A percentile compares a stretch with the other conserved stretches of the same genome.
Conservation (phyloP, 192 early-diverging fungal genomes). For the Paraglomus brasilianum region DNA sequence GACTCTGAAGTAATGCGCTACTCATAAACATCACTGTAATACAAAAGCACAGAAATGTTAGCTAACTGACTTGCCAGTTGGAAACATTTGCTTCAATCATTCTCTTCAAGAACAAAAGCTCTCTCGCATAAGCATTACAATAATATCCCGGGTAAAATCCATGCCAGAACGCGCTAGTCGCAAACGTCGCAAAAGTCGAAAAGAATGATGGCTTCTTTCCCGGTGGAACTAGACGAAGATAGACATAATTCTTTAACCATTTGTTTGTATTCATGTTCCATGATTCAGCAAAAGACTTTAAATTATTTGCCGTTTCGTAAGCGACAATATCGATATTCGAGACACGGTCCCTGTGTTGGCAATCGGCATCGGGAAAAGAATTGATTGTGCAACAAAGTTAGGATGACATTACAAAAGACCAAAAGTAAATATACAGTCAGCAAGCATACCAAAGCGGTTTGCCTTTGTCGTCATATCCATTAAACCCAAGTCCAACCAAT, state of each 20-base stretch:
- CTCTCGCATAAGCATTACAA: constrained; percentile 36
- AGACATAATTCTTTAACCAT: constrained; percentile 89
- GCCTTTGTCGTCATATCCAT: constrained; percentile 61
- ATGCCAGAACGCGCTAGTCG: constrained; percentile 91
- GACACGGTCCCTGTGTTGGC: constrained; percentile 47
- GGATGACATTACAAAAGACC: neutral
- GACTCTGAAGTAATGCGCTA: constrained; percentile 57
- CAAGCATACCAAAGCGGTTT: constrained; percentile 58
- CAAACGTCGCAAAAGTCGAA: constrained; percentile 77
- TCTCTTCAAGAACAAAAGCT: constrained; percentile 32
- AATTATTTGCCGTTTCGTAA: constrained; percentile 76
- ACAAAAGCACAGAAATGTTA: constrained; percentile 17
- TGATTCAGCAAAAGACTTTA: constrained; percentile 70
- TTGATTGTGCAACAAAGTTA: constrained; percentile 3
- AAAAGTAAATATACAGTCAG: neutral
- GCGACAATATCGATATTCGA: constrained; percentile 73
- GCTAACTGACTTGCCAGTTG: constrained; percentile 17
- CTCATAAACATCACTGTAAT: constrained; percentile 58
- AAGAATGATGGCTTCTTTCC: constrained; percentile 54
- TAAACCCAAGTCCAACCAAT: constrained; percentile 80
- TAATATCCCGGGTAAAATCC: constrained; percentile 91
- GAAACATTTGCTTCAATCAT: constrained; percentile 29
- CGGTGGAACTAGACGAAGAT: constrained; percentile 58
- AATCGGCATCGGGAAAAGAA: neutral
- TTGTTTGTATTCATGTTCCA: constrained; percentile 92